Conservation (phyloP, 148 eudicot genomes). For the Rhododendron ferrugineum region DNA sequence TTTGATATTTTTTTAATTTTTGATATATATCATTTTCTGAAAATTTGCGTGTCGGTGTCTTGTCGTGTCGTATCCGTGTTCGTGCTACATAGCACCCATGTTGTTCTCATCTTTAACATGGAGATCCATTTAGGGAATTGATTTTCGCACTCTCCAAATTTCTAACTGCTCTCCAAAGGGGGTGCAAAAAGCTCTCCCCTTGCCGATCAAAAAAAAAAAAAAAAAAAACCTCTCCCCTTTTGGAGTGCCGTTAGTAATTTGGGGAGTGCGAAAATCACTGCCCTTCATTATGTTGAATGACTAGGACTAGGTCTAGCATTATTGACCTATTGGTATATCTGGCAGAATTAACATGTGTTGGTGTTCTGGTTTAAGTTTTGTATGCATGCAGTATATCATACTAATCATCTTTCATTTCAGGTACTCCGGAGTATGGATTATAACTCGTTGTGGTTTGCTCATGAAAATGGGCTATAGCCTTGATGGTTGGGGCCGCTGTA, state of each 20-base stretch:
- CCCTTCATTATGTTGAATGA: neutral
- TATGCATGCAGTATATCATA: neutral
- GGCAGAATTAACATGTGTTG: neutral
- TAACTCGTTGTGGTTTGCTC: conserved; percentile 55
- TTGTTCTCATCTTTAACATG: neutral
- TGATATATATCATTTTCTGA: too few species aligned
- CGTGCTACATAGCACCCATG: too few species aligned
- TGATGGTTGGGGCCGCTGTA: conserved; percentile 36
- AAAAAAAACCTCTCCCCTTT: too few species aligned
- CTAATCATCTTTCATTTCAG: conserved; percentile 24
- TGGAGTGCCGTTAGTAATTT: too few species aligned
- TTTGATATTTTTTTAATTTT: too few species aligned
- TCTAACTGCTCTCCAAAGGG: too few species aligned
- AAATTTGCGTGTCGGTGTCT: too few species aligned
- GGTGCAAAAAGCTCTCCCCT: too few species aligned
- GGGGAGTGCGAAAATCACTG: too few species aligned
- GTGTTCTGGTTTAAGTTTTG: neutral
- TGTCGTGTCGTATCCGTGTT: too few species aligned
- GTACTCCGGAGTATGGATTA: conserved; percentile 67
- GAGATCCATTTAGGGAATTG: neutral
- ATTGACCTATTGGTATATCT: neutral
- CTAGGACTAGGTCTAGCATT: neutral
- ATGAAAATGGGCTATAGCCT: conserved; percentile 34
- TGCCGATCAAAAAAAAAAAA: too few species aligned
- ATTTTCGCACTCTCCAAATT: too few species aligned